Evolutionary conservation across 2,329 filamentous ascomycete species (phyloP), one percentile per base, ranked within the genome.

Genomic region (Pseudogymnoascus sp.): DNA sequence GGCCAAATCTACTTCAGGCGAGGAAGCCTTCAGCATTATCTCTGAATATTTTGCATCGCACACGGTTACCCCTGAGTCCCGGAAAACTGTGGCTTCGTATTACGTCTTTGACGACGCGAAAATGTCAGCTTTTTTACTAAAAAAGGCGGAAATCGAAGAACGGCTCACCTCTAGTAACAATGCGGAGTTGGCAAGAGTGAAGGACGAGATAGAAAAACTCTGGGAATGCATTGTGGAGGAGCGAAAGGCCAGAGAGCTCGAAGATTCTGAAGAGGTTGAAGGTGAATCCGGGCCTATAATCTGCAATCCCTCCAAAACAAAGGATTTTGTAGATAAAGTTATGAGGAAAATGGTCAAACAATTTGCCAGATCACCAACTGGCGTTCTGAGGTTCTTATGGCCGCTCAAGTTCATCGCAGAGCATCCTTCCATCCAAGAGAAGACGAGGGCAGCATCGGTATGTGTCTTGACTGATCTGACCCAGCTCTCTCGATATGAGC

Each of bases 331-430:
- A 28, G 28, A 56, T n/a, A 56, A 34, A 34, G 28, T 56, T 7
- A 56, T 56, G 49, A 56, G 49, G 16, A 2, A 9, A 56, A 34
- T 56, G 28, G 28, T 56, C 16, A 14, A 34, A 5, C n/a, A 56
- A 7, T 56, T 56, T 56, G 28, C 28, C 2, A 25, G 3, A 34
- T 56, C 49, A 11, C 9, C 28, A 21, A 4, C 49, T 56, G 49
- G 49, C 16, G 18, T 21, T 36, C 49, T 5, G n/a, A 34, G 28
- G 8, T 34, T 56, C 7, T 8, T 56, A 34, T 56, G 49, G 49
- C 49, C 49, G n/a, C 49, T 56, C 28, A 56, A 34, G 28, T 56
- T 56, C 28, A 56, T 56, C 49, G 28, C 49, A 6, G 49, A 56
- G n/a, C 49, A 56, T 14, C 49, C 49, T 12, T 56, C 49, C 49